Base-by-base conservation (phyloP, 1,284 basidiomycete species). In the Cutaneotrichosporon mucoides region DNA sequence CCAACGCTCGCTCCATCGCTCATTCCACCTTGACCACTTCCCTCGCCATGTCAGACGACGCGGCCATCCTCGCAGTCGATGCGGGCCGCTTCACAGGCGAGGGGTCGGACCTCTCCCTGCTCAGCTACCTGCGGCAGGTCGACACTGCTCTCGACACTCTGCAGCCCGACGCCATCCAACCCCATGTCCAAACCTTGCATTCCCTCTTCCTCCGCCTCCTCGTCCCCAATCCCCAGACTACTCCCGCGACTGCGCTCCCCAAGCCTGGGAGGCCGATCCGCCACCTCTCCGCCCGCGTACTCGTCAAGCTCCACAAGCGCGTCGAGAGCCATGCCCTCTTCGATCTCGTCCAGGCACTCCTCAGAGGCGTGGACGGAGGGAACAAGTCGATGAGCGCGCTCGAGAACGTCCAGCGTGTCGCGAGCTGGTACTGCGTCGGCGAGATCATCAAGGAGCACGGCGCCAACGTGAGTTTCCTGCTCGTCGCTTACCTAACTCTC, bases 381-480 rank as follows among this genome's bases (percentile, higher is more conserved):
- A 66, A 63, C 47, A 75, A 75, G 66, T 64, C 66, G 36, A 76
- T 76, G 75, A 78, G 68, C 46, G 60, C 71, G 15, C 65, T 84
- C 62, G 92, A 92, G 65, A 74, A 76, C 74, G 78, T 84, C 0
- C 71, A 79, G 63, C 87, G 86, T 70, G 87, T 89, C 85, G 78
- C 78, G 8, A 70, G 71, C 58, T 79, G 78, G 71, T 91, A 88
- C 66, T 87, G 87, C 61, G 83, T 93, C 35, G 93, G 92, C 10
- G 90, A 95, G 73, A 79, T 97, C 11, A 95, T 97, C 87, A 84
- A 81, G 46, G 81, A 82, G 8, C 88, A 88, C 68, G 94, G 95
- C 4, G 82, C 86, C 5, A 89, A 94, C 79, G 91, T 89, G 69
- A 62, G 85, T 72, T 5, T 24, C 2, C 24, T 24, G 24, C 24